Conservation (phyloP, 73 alveolate species). For the Tetrahymena thermophila region DNA sequence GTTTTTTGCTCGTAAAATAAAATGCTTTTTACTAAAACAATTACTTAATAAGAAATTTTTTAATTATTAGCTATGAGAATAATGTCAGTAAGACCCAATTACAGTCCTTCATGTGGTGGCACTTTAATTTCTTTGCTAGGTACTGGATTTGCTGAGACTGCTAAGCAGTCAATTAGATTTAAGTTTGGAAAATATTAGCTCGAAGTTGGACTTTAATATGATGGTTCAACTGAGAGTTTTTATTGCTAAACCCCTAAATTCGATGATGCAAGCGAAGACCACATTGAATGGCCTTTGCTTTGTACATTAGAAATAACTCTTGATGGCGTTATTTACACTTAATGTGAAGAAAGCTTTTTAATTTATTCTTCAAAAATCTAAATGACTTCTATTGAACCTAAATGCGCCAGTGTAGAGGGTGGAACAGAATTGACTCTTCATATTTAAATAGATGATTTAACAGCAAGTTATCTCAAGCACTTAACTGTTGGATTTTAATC, state of each 20-base stretch:
- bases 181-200: conserved; percentile 80
- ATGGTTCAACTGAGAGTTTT: conserved; percentile 70
- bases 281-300: conserved; percentile 79
- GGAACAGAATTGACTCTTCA: conserved; percentile 80
- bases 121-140: conserved; percentile 88
- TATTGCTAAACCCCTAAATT: conserved; percentile 93
- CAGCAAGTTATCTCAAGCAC: conserved; percentile 74
- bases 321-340: conserved; percentile 94
- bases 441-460: conserved; percentile 78
- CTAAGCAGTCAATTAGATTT: conserved; percentile 87
- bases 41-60: neutral
- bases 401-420: conserved; percentile 95
- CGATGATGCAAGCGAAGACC: conserved; percentile 78
- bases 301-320: conserved; percentile 91
- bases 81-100: conserved; percentile 85
- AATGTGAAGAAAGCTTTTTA: conserved; percentile 89
- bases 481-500: conserved; percentile 95
- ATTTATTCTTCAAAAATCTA: conserved; percentile 87
- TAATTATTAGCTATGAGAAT: conserved; percentile 76
- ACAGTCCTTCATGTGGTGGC: conserved; percentile 99
- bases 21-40: neutral
- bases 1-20: conserved; percentile 69
- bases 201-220: conserved; percentile 89
- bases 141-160: conserved; percentile 93
- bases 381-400: conserved; percentile 89